Evolutionary conservation across 352 stramenopile species (phyloP).

Genomic region (Phytophthora fragariaefolia): DNA sequence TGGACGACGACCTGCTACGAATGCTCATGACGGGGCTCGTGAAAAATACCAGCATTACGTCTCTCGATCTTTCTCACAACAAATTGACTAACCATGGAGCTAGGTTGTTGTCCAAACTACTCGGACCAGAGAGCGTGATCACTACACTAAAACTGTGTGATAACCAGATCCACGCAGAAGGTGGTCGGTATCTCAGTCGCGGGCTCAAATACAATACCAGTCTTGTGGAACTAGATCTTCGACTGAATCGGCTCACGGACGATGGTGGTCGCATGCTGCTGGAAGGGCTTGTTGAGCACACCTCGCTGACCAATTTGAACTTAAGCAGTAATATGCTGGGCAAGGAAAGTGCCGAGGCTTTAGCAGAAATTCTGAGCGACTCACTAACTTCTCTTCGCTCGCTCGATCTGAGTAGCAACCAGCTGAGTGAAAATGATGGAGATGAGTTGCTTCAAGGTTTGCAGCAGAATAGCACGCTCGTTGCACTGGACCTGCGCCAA

Average conservation of each 20-base stretch:
- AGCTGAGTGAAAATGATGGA: slow-evolving; percentile 65
- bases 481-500: slow-evolving; percentile 80
- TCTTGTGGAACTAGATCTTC: slow-evolving; percentile 90
- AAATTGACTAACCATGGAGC: slow-evolving; percentile 95
- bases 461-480: slow-evolving; percentile 60
- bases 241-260: slow-evolving; percentile 92
- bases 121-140: slow-evolving; percentile 90
- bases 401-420: slow-evolving; percentile 88
- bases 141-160: slow-evolving; percentile 91
- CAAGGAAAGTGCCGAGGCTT: slow-evolving; percentile 68
- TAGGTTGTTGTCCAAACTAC: slow-evolving; percentile 89
- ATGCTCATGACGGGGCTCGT: slow-evolving; percentile 95
- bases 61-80: slow-evolving; percentile 95
- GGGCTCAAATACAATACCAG: slow-evolving; percentile 91
- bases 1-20: slow-evolving; percentile 93
- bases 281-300: slow-evolving; percentile 82
- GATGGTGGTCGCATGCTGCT: slow-evolving; percentile 90
- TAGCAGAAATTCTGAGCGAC: slow-evolving; percentile 80
- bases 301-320: slow-evolving; percentile 77
- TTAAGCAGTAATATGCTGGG: slow-evolving; percentile 86
- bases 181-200: slow-evolving; percentile 89
- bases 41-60: slow-evolving; percentile 93
- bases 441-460: slow-evolving; percentile 67
- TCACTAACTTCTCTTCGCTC: slow-evolving; percentile 62
- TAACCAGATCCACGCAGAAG: slow-evolving; percentile 95